Base-by-base conservation (phyloP, 1,284 basidiomycete genomes). In the Singerocomus inundabilis region DNA sequence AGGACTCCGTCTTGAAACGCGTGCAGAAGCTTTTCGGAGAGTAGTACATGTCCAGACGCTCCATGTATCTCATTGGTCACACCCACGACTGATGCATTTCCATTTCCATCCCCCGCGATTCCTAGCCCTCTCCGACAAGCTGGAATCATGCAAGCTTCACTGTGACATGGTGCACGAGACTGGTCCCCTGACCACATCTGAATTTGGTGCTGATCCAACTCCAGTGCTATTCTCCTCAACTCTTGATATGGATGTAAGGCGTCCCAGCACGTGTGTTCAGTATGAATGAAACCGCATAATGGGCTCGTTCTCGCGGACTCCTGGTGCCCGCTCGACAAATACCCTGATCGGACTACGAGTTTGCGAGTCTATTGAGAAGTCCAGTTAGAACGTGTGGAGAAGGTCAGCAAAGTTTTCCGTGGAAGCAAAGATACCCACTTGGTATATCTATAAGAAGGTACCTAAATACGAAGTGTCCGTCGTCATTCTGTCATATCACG, bases 1-100 rank as follows among this genome's bases (percentile, higher is more conserved):
- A 98, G 72, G 97, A 99, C 69, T 97, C 93, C 2, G 84, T 99
- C 31, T 77, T 99, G 62, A 99, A 98, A 71, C 86, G 97, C 41
- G 97, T 99, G 8, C 93, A 98, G 79, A 99, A 93, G 72, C 79
- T 98, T 29, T 91, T 93, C 64, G 95, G 94, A 63, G 94, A 97
- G 72, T 85, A 76, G 62, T 53, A 32, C 55, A 53, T 37, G 38
- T 52, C 49, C 39, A 50, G 45, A 53, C 43, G 30, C 49, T 54
- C 31, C 43, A 35, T 57, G 46, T 48, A 49, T 34, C 46, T 45
- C 58, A 50, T 61, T 43, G 28, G 16, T 43, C 44, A 49, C 28
- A 21, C 40, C 42, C 38, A 48, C 32, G 15, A 45, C 41, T 48
- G 51, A 42, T 40, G 25, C 50, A 46, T 59, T 44, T 42, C 49